A percentile compares a stretch with the other conserved stretches of the same genome.
These are phyloP conservation scores for Diplodia seriata DNA, from an alignment of 2,329 filamentous ascomycete species.

Conservation along the genomic window DNA sequence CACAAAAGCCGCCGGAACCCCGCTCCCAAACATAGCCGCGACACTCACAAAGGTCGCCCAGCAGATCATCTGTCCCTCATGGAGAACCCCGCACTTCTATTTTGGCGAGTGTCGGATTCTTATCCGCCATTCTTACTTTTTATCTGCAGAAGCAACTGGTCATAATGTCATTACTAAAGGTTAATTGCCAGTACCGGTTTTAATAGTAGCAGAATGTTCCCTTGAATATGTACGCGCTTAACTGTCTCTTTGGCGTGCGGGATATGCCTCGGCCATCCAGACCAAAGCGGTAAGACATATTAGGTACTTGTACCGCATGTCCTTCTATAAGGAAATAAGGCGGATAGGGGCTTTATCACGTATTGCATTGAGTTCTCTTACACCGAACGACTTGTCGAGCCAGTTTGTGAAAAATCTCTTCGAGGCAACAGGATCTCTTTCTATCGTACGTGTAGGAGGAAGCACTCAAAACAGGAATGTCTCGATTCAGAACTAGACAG, in stretches of 20 bases:
- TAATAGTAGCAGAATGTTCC: background rate
- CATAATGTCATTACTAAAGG: background rate
- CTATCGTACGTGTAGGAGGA: background rate
- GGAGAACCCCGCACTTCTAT: background rate
- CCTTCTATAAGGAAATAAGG: background rate
- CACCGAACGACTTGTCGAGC: background rate
- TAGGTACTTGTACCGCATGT: background rate
- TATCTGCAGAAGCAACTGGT: background rate
- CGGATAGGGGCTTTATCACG: background rate
- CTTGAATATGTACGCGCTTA: background rate
- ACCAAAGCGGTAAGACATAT: background rate
- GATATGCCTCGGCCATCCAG: background rate
- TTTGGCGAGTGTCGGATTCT: background rate
- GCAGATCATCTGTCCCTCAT: background rate
- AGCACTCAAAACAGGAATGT: background rate
- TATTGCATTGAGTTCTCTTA: background rate
- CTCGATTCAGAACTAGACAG: background rate
- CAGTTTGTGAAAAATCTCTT: background rate
- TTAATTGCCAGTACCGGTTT: background rate
- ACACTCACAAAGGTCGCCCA: no score
- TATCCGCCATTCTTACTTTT: background rate
- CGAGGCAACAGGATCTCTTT: background rate
- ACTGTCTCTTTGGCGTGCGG: background rate
- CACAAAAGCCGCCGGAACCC: no score
- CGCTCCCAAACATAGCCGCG: no score